Base-by-base conservation (phyloP, 495 filamentous ascomycete species). In the Hypoxylon lenormandii region DNA sequence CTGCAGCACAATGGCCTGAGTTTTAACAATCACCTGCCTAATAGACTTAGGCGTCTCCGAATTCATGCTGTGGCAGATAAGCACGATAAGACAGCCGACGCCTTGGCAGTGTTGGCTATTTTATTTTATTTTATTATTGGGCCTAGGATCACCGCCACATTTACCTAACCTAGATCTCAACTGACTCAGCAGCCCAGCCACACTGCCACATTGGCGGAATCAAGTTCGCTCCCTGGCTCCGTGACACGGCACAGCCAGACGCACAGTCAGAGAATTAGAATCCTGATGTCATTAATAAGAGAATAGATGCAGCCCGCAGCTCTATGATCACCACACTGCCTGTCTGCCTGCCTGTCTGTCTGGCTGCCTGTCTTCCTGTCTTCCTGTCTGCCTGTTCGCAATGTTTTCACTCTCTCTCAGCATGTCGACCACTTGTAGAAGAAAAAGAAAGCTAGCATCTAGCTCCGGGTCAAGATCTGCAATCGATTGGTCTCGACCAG, bases 401-500 rank as follows among this genome's bases (percentile, higher is more conserved):
- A 16, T 8, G 16, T 18, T 8, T 10, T 22, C 28, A 15, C 12
- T 42, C 38, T 47, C 30, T 55, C 21, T 49, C 22, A 43, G 30
- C 6, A 60, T 67, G 43, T 36, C 19, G 16, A 43, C 22, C 10
- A 7, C 19, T 22, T 12, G 42, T 43, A 50, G 16, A n/a, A 13
- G 42, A 5, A 5, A 7, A 54, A 30, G 18, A 2, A 26, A 40
- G 49, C 21, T 67, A 48, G 5, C 23, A 33, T 5, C 26, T 52
- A 60, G 54, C n/a, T 26, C 12, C 46, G 46, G 19, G 28, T 48
- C 16, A 23, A 3, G 22, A 12, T 26, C 52, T 19, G 42, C 19
- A 30, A 33, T 47, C 53, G 52, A 42, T 19, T 40, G 53, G 46
- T 58, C 59, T 58, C 59, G 59, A 63, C 65, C 47, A 47, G 38